Percentiles rank a stretch among this genome's conserved stretches.
Conservation (phyloP, 805 yeast genomes). For the Kluyveromyces aestuarii region DNA sequence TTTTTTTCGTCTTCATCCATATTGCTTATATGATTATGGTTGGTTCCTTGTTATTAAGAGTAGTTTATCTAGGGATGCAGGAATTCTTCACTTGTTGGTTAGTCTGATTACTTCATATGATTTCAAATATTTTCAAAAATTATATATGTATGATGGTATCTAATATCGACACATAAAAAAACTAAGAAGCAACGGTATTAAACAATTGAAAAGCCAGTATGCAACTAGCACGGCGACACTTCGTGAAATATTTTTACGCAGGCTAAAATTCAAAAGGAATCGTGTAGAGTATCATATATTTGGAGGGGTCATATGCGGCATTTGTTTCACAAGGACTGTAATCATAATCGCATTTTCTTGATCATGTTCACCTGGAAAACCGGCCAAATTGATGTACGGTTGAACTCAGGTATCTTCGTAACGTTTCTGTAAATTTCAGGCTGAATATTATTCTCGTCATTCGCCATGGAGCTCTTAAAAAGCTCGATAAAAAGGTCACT, state of each 20-base stretch:
- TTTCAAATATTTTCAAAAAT: background rate
- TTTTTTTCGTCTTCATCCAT: slow-evolving; percentile 41
- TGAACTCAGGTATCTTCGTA: background rate
- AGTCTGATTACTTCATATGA: no score
- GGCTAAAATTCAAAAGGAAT: no score
- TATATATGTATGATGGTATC: background rate
- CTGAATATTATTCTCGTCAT: background rate
- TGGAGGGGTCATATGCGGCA: background rate
- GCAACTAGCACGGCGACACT: background rate
- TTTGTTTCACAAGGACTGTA: background rate
- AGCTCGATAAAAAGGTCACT: background rate
- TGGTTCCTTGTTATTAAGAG: background rate
- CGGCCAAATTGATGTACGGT: background rate
- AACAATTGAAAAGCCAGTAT: background rate
- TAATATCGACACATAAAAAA: background rate
- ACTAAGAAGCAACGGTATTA: background rate
- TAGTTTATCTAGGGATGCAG: background rate
- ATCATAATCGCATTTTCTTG: background rate
- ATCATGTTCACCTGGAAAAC: background rate
- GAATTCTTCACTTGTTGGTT: no score
- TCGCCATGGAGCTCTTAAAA: background rate
- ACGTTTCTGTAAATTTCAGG: background rate
- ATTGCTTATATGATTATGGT: background rate
- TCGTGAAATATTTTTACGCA: background rate
- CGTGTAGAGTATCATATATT: no score